A percentile compares a stretch with the other conserved stretches of the same genome.
phyloP scores from a whole-genome alignment of 257 asterid species.

The Misopates orontium region DNA sequence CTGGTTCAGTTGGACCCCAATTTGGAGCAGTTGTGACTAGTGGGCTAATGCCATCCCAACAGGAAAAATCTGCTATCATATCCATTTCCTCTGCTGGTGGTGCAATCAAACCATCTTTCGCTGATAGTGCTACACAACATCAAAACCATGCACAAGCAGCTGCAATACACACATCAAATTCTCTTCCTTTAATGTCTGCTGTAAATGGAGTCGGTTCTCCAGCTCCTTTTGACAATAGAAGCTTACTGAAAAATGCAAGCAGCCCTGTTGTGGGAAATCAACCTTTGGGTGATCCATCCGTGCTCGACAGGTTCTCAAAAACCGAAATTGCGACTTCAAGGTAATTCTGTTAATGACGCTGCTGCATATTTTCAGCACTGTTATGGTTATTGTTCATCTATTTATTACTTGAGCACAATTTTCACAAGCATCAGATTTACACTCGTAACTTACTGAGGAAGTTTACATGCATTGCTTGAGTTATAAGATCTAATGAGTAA shows the following conservation, averaged over 20 bases:
- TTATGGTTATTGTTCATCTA: neutral
- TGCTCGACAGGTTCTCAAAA: constrained; percentile 82
- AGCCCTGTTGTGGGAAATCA: constrained; percentile 82
- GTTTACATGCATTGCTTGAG: neutral
- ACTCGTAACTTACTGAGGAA: neutral
- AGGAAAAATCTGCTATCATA: constrained; percentile 75
- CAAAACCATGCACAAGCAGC: constrained; percentile 75
- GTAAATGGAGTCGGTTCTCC: constrained; percentile 92
- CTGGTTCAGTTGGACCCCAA: constrained; percentile 88
- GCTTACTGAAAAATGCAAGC: constrained; percentile 59
- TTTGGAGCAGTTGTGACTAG: constrained; percentile 74
- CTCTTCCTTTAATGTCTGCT: constrained; percentile 68
- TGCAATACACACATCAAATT: constrained; percentile 73
- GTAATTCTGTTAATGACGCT: constrained; percentile 40
- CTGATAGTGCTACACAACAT: constrained; percentile 75
- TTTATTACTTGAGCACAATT: neutral
- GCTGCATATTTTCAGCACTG: constrained; percentile 9
- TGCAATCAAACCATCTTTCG: constrained; percentile 56
- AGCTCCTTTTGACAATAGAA: constrained; percentile 76
- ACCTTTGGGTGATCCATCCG: constrained; percentile 58
- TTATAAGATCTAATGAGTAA: neutral
- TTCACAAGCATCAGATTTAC: neutral
- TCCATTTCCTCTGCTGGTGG: constrained; percentile 59
- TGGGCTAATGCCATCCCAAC: constrained; percentile 60
- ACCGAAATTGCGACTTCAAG: constrained; percentile 66